Evolutionary conservation across 2,329 filamentous ascomycete genomes (phyloP).

Genomic region (Onygena corvina): DNA sequence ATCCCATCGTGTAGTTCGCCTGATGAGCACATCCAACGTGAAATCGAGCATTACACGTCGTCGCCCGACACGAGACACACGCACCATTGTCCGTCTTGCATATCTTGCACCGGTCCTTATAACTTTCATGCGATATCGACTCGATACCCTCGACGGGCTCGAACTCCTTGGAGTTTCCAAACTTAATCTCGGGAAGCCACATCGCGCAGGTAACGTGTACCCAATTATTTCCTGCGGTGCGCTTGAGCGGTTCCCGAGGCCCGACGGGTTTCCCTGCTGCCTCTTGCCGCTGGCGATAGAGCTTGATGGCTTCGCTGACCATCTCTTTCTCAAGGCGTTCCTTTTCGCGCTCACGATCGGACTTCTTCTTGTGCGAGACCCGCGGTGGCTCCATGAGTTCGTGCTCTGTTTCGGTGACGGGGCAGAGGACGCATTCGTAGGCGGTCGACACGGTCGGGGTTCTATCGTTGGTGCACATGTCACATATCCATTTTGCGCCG

Average conservation of each 20-base stretch:
- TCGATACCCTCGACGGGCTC: slow-evolving; percentile 84
- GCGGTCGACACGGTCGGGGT: slow-evolving; percentile 84
- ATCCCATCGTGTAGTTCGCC: slow-evolving; percentile 69
- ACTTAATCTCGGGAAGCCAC: slow-evolving; percentile 86
- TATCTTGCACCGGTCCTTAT: slow-evolving; percentile 67
- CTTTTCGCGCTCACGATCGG: slow-evolving; percentile 79
- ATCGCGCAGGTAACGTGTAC: slow-evolving; percentile 88
- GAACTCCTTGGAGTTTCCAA: slow-evolving; percentile 69
- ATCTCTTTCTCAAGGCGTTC: slow-evolving; percentile 77
- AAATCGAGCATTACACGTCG: slow-evolving; percentile 43
- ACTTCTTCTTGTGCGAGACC: slow-evolving; percentile 73
- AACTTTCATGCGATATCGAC: slow-evolving; percentile 60
- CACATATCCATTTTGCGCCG: slow-evolving; percentile 78
- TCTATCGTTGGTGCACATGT: slow-evolving; percentile 91
- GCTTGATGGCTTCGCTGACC: slow-evolving; percentile 64
- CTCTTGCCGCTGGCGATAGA: slow-evolving; percentile 70
- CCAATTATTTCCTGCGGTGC: slow-evolving; percentile 95
- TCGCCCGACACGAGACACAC: slow-evolving; percentile 65
- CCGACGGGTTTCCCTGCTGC: slow-evolving; percentile 70
- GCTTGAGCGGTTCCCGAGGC: slow-evolving; percentile 82
- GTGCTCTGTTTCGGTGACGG: slow-evolving; percentile 65
- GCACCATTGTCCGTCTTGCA: slow-evolving; percentile 68
- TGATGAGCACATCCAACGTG: slow-evolving; percentile 88
- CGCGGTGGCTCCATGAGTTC: slow-evolving; percentile 78
- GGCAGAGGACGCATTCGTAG: slow-evolving; percentile 88